Evolutionary conservation across 345 rosid genomes (phyloP).

Genomic region (Dipteronia sinensis): DNA sequence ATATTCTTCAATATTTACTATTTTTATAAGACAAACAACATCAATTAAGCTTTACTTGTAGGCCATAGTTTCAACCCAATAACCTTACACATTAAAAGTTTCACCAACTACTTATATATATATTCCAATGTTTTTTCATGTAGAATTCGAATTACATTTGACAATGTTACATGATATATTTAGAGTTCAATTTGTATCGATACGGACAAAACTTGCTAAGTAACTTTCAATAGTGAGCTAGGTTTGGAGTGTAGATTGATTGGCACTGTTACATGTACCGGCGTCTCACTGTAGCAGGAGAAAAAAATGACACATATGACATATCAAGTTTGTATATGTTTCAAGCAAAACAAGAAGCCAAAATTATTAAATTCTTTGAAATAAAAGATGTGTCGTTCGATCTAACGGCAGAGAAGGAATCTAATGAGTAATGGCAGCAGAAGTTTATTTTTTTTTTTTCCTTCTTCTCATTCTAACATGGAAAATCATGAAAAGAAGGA

Average conservation of each 20-base stretch:
- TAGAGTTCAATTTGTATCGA: too few relatives aligned
- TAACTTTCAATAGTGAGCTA: not conserved
- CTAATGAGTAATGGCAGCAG: slow-evolving; percentile 1
- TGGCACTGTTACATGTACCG: not conserved
- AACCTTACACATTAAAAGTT: too few relatives aligned
- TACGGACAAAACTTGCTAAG: not conserved
- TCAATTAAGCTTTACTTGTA: too few relatives aligned
- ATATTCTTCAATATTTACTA: too few relatives aligned
- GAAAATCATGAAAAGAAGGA: not conserved
- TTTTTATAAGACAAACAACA: not conserved
- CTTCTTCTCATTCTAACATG: slow-evolving; percentile 4
- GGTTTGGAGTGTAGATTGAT: not conserved
- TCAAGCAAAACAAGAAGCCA: not conserved
- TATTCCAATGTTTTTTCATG: too few relatives aligned
- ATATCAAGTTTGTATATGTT: not conserved
- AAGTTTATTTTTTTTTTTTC: not conserved
- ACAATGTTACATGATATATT: too few relatives aligned
- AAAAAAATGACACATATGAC: not conserved
- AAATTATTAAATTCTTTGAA: not conserved
- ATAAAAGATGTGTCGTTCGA: not conserved
- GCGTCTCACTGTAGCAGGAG: not conserved
- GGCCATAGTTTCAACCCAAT: too few relatives aligned
- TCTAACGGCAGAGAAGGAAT: not conserved
- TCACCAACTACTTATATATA: too few relatives aligned
- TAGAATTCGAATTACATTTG: too few relatives aligned